These are phyloP conservation scores for Bonia amplexicaulis DNA, from an alignment of 176 grass and related monocot species.

Conservation along the genomic window DNA sequence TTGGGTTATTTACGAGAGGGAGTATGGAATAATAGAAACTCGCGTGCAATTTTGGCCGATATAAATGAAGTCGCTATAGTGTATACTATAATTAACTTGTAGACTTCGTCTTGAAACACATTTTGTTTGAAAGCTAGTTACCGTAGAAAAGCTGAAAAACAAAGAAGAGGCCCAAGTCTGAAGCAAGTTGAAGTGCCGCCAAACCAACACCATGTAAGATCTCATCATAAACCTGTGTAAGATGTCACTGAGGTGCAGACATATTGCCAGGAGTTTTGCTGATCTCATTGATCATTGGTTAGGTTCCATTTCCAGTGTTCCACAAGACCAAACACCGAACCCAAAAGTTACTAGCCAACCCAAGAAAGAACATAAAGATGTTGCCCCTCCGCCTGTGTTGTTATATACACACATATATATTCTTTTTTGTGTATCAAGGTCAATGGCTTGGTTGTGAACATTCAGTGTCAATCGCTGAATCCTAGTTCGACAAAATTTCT, in stretches of 20 bases:
- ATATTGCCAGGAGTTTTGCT: neutral
- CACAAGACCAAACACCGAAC: neutral
- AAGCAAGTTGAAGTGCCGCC: conserved; percentile 7
- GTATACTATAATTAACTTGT: too few species aligned
- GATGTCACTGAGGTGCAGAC: neutral
- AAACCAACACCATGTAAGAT: neutral
- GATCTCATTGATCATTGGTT: neutral
- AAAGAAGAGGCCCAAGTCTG: too few species aligned
- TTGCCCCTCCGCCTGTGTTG: neutral
- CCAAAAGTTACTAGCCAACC: neutral
- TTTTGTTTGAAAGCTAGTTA: too few species aligned
- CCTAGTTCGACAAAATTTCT: neutral
- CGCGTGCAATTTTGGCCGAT: too few species aligned
- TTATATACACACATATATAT: neutral
- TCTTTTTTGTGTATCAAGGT: neutral
- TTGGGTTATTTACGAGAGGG: accelerated
- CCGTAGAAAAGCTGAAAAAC: too few species aligned
- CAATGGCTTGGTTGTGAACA: neutral
- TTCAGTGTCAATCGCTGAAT: neutral
- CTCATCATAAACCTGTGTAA: neutral
- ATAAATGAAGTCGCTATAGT: too few species aligned
- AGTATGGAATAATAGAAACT: too few species aligned
- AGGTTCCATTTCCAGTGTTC: neutral
- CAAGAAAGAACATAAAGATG: neutral
- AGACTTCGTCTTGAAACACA: too few species aligned